phyloP scores from a whole-genome alignment of 2,329 filamentous ascomycete species.

The Sporothrix curviconia region DNA sequence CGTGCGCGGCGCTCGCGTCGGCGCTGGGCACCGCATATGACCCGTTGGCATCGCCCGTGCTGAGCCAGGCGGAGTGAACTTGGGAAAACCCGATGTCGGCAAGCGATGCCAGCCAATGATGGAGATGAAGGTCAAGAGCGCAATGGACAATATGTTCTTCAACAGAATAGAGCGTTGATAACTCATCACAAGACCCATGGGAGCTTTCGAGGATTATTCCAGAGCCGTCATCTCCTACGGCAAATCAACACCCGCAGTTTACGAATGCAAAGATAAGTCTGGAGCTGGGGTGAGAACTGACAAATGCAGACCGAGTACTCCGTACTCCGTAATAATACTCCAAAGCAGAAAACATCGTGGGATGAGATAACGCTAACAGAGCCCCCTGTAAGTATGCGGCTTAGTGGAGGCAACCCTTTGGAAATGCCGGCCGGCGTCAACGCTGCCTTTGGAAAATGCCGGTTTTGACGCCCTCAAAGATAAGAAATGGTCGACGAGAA shows the following conservation, averaged over 20 bases:
- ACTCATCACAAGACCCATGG: not conserved
- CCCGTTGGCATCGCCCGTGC: constrained; percentile 2
- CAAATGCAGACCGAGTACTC: not conserved
- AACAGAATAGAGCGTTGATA: not conserved
- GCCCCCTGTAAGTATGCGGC: not conserved
- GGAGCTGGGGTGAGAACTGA: not conserved
- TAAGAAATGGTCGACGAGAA: too few relatives aligned
- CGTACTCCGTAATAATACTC: too few relatives aligned
- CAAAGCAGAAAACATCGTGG: not conserved
- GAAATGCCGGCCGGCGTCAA: too few relatives aligned
- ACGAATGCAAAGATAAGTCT: not conserved
- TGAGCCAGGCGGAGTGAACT: constrained; percentile 1
- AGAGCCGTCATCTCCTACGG: not conserved
- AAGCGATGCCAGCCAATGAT: not conserved
- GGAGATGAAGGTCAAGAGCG: not conserved
- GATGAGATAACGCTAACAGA: not conserved
- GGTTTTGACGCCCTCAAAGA: too few relatives aligned
- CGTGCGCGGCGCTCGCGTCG: not conserved
- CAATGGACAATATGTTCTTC: not conserved
- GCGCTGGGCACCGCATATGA: constrained; percentile 11
- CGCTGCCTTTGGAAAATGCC: too few relatives aligned
- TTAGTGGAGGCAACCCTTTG: too few relatives aligned
- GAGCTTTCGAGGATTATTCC: not conserved
- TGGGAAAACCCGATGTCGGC: not conserved
- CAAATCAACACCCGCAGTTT: not conserved